Percentiles rank a stretch among this genome's conserved stretches.
phyloP scores from a whole-genome alignment of 1,139 yeast genomes.

The Blastobotrys capitulatus region DNA sequence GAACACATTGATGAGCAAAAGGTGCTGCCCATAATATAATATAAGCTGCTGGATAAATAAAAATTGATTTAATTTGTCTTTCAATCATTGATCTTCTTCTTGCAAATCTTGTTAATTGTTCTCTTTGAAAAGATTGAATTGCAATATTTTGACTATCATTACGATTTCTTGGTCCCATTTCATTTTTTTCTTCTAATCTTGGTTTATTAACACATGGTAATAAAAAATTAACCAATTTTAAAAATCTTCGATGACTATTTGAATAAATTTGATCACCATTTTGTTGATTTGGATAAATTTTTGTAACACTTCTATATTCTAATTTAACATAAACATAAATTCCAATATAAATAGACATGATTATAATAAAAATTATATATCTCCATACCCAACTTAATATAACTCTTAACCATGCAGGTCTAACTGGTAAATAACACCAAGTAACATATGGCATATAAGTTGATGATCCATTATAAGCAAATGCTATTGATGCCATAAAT shows the following conservation, averaged over 20 bases:
- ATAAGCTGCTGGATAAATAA: slow-evolving; percentile 80
- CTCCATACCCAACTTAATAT: slow-evolving; percentile 83
- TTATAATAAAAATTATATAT: slow-evolving; percentile 56
- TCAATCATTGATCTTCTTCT: slow-evolving; percentile 60
- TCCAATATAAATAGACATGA: slow-evolving; percentile 59
- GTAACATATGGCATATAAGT: slow-evolving; percentile 44
- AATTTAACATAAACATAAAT: slow-evolving; percentile 67
- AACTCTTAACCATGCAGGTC: slow-evolving; percentile 69
- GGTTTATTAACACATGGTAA: background rate
- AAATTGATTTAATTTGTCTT: slow-evolving; percentile 73
- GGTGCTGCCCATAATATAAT: slow-evolving; percentile 79
- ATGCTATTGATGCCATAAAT: slow-evolving; percentile 68
- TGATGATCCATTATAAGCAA: slow-evolving; percentile 39
- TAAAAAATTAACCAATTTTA: background rate
- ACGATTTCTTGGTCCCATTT: background rate
- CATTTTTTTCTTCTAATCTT: background rate
- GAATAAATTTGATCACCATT: background rate
- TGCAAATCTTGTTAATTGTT: slow-evolving; percentile 55
- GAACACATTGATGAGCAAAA: slow-evolving; percentile 61
- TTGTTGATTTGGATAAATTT: background rate
- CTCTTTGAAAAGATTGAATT: slow-evolving; percentile 46
- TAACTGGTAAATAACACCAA: slow-evolving; percentile 76
- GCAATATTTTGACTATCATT: slow-evolving; percentile 25
- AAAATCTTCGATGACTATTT: background rate
- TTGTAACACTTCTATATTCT: slow-evolving; percentile 27